Conservation (phyloP, 78 protist genomes). For the Dictyostelium capitatum region DNA sequence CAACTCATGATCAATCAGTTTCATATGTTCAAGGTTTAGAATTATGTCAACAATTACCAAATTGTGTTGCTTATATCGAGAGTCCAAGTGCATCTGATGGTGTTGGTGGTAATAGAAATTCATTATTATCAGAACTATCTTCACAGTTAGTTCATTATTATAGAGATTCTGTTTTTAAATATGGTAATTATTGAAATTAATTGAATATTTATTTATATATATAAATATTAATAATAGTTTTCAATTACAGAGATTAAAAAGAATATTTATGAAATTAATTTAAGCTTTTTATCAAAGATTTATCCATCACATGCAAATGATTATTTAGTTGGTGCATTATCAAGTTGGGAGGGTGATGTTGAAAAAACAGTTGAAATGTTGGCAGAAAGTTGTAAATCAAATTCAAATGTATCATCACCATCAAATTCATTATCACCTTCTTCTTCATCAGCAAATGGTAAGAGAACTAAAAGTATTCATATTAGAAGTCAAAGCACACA, state of each 20-base stretch:
- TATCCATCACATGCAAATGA: slow-evolving; percentile 50
- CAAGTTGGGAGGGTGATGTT: slow-evolving; percentile 51
- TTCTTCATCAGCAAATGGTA: background rate
- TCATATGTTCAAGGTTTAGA: slow-evolving; percentile 59
- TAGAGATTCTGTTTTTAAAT: slow-evolving; percentile 11
- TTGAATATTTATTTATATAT: background rate
- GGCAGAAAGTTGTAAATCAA: background rate
- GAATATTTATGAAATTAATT: slow-evolving; percentile 15
- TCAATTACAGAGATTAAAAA: slow-evolving; percentile 25
- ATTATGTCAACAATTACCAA: background rate
- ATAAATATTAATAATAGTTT: background rate
- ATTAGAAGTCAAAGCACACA: slow-evolving; percentile 8
- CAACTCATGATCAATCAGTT: background rate
- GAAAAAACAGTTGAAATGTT: slow-evolving; percentile 47
- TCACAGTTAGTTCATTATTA: slow-evolving; percentile 40
- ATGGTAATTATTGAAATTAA: background rate
- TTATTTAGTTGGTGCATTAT: background rate
- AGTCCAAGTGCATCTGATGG: slow-evolving; percentile 58
- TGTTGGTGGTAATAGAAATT: slow-evolving; percentile 72
- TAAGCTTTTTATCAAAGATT: slow-evolving; percentile 36
- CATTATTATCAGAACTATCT: slow-evolving; percentile 46
- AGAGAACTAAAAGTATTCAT: slow-evolving; percentile 3
- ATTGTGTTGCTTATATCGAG: slow-evolving; percentile 66
- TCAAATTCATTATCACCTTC: background rate
- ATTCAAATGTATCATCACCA: background rate